These are phyloP conservation scores for Bryoglossum gracile DNA, from an alignment of 495 filamentous ascomycete genomes.

Conservation along the genomic window DNA sequence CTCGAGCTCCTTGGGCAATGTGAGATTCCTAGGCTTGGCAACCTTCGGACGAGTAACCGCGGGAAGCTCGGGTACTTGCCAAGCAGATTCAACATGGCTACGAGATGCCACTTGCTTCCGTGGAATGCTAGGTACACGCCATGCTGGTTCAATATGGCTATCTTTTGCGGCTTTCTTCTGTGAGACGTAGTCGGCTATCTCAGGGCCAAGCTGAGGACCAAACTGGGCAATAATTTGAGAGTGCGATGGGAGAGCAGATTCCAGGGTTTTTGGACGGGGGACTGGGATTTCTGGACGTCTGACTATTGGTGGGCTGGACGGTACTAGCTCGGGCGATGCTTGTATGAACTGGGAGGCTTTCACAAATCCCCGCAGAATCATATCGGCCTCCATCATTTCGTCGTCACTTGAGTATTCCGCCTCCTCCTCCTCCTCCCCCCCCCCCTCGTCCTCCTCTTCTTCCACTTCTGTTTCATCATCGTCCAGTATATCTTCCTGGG, in stretches of 20 bases:
- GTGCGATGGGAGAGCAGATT: constrained; percentile 10
- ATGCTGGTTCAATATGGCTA: constrained; percentile 16
- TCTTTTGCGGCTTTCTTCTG: constrained; percentile 13
- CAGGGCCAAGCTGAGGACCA: constrained; percentile 21
- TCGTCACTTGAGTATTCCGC: constrained; percentile 22
- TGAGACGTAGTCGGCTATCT: constrained; percentile 19
- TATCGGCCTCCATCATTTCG: constrained; percentile 23
- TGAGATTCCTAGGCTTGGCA: background rate
- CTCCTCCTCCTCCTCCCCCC: constrained; percentile 5
- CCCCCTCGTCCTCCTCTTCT: constrained; percentile 25
- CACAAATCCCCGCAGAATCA: constrained; percentile 25
- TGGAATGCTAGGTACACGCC: constrained; percentile 11
- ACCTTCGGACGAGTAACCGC: background rate
- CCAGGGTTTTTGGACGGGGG: background rate
- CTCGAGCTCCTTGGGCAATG: constrained; percentile 7
- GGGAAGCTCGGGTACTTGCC: constrained; percentile 13
- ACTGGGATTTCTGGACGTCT: background rate
- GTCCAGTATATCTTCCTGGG: constrained; percentile 9
- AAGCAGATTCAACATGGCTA: constrained; percentile 11
- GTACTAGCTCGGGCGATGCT: constrained; percentile 6
- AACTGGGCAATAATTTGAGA: constrained; percentile 23
- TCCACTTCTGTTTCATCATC: constrained; percentile 13
- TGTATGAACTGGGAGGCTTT: constrained; percentile 15
- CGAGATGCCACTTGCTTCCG: background rate
- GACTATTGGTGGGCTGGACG: background rate